A percentile compares a stretch with the other conserved stretches of the same genome.
Conservation (phyloP, 257 asterid species). For the Jasminum sambac region DNA sequence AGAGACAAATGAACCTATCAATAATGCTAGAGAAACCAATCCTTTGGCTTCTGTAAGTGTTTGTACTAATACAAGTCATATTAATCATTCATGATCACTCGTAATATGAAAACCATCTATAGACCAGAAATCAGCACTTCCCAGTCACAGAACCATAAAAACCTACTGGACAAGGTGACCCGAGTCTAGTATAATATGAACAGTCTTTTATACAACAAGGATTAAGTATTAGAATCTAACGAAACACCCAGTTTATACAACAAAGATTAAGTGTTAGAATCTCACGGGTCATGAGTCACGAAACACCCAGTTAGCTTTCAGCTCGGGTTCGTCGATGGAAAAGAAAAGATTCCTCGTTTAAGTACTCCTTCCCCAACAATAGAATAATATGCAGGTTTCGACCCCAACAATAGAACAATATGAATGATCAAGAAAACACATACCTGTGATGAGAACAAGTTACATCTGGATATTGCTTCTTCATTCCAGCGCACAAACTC, state of each 20-base stretch:
- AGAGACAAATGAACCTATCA: neutral
- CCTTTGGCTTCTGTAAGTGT: no score
- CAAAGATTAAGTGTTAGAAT: conserved; percentile 14
- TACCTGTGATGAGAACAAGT: conserved; percentile 85
- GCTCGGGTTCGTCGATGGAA: neutral
- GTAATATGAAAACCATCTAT: neutral
- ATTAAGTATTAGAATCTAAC: conserved; percentile 14
- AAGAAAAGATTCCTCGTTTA: conserved; percentile 1
- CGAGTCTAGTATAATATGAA: neutral
- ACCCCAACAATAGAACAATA: neutral
- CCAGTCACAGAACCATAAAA: conserved; percentile 4
- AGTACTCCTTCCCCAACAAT: neutral
- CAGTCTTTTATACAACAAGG: neutral
- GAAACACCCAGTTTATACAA: conserved; percentile 7
- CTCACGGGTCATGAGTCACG: neutral
- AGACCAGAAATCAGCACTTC: neutral
- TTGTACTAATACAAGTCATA: neutral
- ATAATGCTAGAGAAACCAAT: no score
- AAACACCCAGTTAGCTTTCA: conserved; percentile 10
- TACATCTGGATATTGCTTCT: conserved; percentile 88
- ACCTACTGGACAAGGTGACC: conserved; percentile 4
- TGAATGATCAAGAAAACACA: conserved; percentile 12
- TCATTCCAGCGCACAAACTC: conserved; percentile 99
- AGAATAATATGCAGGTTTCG: no score
- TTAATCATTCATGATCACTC: neutral